phyloP scores from a whole-genome alignment of 352 stramenopile genomes.

The Phytophthora pseudosyringae region DNA sequence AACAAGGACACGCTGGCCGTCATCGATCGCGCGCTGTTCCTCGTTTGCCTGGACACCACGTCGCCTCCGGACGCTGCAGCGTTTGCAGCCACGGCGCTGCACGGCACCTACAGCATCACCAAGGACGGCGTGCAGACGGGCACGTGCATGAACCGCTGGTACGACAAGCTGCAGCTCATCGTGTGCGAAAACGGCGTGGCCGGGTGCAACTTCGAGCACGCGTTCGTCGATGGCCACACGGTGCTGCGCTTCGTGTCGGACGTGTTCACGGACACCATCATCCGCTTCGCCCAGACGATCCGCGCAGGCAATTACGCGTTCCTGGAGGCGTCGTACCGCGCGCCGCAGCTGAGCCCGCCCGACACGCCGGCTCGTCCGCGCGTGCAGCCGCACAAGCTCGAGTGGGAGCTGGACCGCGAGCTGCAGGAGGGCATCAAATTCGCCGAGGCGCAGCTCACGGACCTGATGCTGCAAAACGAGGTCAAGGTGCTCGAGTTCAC shows the following conservation, averaged over 20 bases:
- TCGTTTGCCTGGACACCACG: conserved; percentile 95
- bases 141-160: conserved; percentile 97
- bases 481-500: conserved; percentile 95
- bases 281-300: conserved; percentile 94
- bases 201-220: conserved; percentile 98
- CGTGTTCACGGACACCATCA: conserved; percentile 93
- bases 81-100: conserved; percentile 88
- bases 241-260: conserved; percentile 91
- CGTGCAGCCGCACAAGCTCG: conserved; percentile 90
- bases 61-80: conserved; percentile 75
- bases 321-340: conserved; percentile 77
- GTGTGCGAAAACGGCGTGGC: conserved; percentile 94
- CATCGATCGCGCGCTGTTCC: conserved; percentile 94
- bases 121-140: conserved; percentile 80
- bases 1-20: conserved; percentile 87
- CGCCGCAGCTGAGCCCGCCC: conserved; percentile 59
- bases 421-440: conserved; percentile 92
- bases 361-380: conserved; percentile 45
- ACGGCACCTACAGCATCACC: conserved; percentile 92
- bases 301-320: conserved; percentile 82
- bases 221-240: conserved; percentile 97
- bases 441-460: conserved; percentile 93
- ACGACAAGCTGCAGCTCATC: conserved; percentile 97
- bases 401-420: conserved; percentile 85
- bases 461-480: conserved; percentile 95